A percentile compares a stretch with the other conserved stretches of the same genome.
phyloP scores from a whole-genome alignment of 768 basidiomycete genomes.

The Termitomyces sp. region DNA sequence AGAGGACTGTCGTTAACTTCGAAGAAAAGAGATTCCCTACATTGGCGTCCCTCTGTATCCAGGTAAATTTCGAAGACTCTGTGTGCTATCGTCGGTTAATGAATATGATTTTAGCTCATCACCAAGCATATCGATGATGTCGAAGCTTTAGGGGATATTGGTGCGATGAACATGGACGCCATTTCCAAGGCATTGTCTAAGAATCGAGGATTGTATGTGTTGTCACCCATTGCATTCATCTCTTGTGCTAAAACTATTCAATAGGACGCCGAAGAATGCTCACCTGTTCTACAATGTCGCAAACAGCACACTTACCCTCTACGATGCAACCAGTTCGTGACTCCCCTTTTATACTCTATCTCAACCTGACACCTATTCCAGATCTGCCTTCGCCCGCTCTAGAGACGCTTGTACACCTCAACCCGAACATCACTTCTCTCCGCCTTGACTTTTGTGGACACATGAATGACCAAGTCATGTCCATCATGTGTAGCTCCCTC shows the following conservation, averaged over 20 bases:
- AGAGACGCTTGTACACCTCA: slow-evolving; percentile 67
- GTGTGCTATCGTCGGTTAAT: neutral
- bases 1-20: slow-evolving; percentile 59
- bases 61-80: slow-evolving; percentile 33
- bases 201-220: slow-evolving; percentile 74
- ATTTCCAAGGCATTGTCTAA: slow-evolving; percentile 80
- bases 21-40: slow-evolving; percentile 67
- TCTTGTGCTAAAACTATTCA: neutral
- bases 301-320: slow-evolving; percentile 65
- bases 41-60: slow-evolving; percentile 76
- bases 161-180: slow-evolving; percentile 75
- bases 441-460: slow-evolving; percentile 86
- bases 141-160: slow-evolving; percentile 85
- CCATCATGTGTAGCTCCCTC: slow-evolving; percentile 55
- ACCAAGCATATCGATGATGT: slow-evolving; percentile 86
- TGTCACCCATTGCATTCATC: slow-evolving; percentile 5
- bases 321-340: slow-evolving; percentile 83
- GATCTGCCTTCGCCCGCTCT: slow-evolving; percentile 68
- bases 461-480: slow-evolving; percentile 57
- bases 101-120: slow-evolving; percentile 49
- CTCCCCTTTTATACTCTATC: neutral
- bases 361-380: slow-evolving; percentile 20
- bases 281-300: slow-evolving; percentile 76
- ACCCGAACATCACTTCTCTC: slow-evolving; percentile 76
- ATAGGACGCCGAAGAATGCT: slow-evolving; percentile 73